Evolutionary conservation across 2,329 filamentous ascomycete species (phyloP), one percentile per base, ranked within the genome.

Genomic region (Zasmidium citrigriseum): DNA sequence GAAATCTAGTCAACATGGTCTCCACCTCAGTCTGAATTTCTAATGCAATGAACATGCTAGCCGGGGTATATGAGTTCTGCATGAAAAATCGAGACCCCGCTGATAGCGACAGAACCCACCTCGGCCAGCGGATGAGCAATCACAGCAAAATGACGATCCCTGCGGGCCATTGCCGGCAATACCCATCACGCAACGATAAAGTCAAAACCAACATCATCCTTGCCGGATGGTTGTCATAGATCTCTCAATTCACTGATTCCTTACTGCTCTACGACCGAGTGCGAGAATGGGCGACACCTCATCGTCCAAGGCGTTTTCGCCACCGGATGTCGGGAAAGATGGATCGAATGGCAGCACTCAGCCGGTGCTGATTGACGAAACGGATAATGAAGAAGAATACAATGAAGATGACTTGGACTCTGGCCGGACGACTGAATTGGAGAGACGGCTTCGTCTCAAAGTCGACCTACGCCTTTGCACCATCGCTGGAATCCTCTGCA

Each of bases 401-500:
- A 20, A 21, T 20, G n/a, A 47, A 47, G 18, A 25, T n/a, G 16
- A 46, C 7, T 12, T 7, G 21, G 34, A 29, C 14, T 41, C 34
- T n/a, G 7, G 5, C 34, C 34, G 41, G 3, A 46, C 24, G 9
- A 52, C 34, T n/a, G 44, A 52, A 9, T 9, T 56, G 38, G 76
- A 83, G 64, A 76, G 71, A 27, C 78, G 72, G 45, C 74, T 89
- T 25, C 82, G 86, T 18, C 76, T 81, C 59, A 89, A 89, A 71
- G 80, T 89, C 53, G 88, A 90, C 69, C 67, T 89, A 46, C 82
- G 88, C 22, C 77, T 90, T 2, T 90, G 87, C 73, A 87, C 83
- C 23, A 89, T 91, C 62, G 87, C 87, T 1, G 87, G 87, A 1
- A 80, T 90, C n/a, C 76, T 90, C 2, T 89, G 86, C 74, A 86